Evolutionary conservation across 257 asterid species (phyloP), one percentile per base, ranked within the genome.

Genomic region (Perilla frutescens): DNA sequence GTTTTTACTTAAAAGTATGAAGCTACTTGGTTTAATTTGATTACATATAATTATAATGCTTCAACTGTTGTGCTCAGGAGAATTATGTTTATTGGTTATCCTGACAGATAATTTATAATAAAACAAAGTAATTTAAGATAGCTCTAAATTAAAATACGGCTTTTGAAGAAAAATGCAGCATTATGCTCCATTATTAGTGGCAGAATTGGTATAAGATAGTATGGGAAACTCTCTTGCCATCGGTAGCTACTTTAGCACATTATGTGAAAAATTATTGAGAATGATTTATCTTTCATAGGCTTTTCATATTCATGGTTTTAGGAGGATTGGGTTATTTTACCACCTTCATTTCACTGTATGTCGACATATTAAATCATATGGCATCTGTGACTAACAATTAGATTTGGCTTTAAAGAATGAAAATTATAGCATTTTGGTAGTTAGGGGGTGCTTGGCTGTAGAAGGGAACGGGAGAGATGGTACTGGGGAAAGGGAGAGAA

Each of bases 81-180:
- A 20, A 20, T 20, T 20, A 1, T 37, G 66, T 40, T 57, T 41
- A 70, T 13, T 51, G 45, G 10, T 57, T 41, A 43, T 20, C 57
- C 10, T 4, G 39, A 59, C 20, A 58, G 49, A 11, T 40, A 51
- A 3, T 51, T 37, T 37, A 68, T 37, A 5, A 37, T 53, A 36
- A 45, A 70, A 37, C 10, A 12, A 47, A 7, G 29, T 5, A 45
- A 29, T 29, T 9, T 6, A 47, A 49, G 59, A 50, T 67, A 67
- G 34, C 43, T n/a, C 31, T 8, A 2, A 49, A n/a, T 8, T 11
- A 44, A 64, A 45, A 26, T 67, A 14, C 47, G 55, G 54, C 13
- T 43, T 39, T 44, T 36, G 68, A 32, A 71, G 20, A 45, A 41
- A 71, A 58, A 31, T 70, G 51, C 58, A 31, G 43, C 29, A n/a